Percentiles rank a stretch among this genome's conserved stretches.
phyloP scores from a whole-genome alignment of 768 basidiomycete genomes.

The Boletus rubescentipes region DNA sequence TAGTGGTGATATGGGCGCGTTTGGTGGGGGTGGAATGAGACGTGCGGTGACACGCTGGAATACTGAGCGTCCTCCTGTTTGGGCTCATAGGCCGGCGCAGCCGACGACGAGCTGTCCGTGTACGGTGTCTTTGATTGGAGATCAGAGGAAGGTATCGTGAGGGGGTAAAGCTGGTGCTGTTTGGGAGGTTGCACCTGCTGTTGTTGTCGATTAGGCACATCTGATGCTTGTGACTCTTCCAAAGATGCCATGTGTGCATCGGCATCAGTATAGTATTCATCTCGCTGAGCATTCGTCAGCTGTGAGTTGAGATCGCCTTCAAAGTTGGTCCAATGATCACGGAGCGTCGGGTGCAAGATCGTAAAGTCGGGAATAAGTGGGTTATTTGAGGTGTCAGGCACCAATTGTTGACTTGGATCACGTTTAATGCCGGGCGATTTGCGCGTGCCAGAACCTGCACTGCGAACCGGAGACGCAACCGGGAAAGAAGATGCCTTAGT shows the following conservation, averaged over 20 bases:
- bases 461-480: conserved; percentile 17
- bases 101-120: background rate
- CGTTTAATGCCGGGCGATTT: conserved; percentile 14
- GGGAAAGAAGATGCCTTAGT: conserved; percentile 40
- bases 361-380: conserved; percentile 34
- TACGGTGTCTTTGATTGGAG: conserved; percentile 9
- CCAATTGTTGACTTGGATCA: conserved; percentile 31
- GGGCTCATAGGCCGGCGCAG: conserved; percentile 7
- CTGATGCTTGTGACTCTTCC: conserved; percentile 4
- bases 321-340: conserved; percentile 55
- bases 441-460: background rate
- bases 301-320: conserved; percentile 53
- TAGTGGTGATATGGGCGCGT: conserved; percentile 13
- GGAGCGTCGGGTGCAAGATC: conserved; percentile 54
- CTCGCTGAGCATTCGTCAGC: conserved; percentile 38
- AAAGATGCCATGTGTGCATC: conserved; percentile 15
- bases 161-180: conserved; percentile 24
- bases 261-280: conserved; percentile 24
- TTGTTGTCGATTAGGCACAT: background rate
- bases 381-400: conserved; percentile 29
- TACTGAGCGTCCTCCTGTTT: conserved; percentile 2
- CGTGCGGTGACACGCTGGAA: conserved; percentile 6
- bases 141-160: conserved; percentile 22
- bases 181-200: conserved; percentile 17
- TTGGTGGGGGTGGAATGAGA: background rate